Evolutionary conservation across 225 moss, liverwort and hornwort genomes (phyloP).

Genomic region (Pseudisothecium myosuroides): DNA sequence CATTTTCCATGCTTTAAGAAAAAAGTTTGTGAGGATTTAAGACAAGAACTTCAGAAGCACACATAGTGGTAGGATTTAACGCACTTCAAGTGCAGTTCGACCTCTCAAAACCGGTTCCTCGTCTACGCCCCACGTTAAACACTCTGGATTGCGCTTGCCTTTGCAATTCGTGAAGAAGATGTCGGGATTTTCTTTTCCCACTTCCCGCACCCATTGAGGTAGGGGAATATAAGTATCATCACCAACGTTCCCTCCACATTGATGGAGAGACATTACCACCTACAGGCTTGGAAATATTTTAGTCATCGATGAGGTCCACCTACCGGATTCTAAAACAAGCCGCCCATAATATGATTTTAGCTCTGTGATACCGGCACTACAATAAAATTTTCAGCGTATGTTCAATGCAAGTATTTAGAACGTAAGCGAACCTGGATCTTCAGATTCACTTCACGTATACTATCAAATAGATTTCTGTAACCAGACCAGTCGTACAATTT

Average conservation of each 20-base stretch:
- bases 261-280: constrained; percentile 94
- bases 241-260: constrained; percentile 60
- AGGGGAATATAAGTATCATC: constrained; percentile 48
- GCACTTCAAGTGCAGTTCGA: constrained; percentile 53
- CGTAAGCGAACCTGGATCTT: constrained; percentile 44
- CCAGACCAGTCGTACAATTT: constrained; percentile 55
- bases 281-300: not conserved
- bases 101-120: constrained; percentile 30
- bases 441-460: constrained; percentile 39
- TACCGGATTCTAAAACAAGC: not conserved
- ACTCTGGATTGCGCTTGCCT: constrained; percentile 48
- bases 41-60: not conserved
- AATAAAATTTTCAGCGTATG: not conserved
- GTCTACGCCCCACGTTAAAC: constrained; percentile 56
- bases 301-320: not conserved
- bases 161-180: constrained; percentile 55
- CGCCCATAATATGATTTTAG: not conserved
- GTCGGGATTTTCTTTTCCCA: constrained; percentile 50
- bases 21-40: not conserved
- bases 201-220: constrained; percentile 60
- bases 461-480: constrained; percentile 38
- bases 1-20: not conserved
- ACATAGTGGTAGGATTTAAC: not conserved
- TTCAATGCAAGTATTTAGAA: not conserved
- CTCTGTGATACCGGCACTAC: not conserved